A percentile compares a stretch with the other conserved stretches of the same genome.
Conservation (phyloP, 306 rosid species). For the Cyamopsis tetragonoloba region DNA sequence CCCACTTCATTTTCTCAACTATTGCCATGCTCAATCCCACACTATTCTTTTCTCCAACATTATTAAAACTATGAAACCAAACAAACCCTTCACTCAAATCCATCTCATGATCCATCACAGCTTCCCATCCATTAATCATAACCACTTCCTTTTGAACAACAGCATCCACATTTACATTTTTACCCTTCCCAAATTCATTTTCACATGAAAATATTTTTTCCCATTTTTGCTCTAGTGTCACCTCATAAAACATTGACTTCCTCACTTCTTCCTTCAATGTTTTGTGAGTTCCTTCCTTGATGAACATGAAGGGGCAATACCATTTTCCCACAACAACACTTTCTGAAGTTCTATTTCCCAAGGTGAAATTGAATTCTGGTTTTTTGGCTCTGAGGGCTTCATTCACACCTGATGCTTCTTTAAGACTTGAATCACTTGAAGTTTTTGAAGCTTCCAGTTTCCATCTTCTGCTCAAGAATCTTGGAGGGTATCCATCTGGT, state of each 20-base stretch:
- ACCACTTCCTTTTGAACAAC: slow-evolving; percentile 43
- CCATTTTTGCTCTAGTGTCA: slow-evolving; percentile 71
- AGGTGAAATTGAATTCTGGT: slow-evolving; percentile 37
- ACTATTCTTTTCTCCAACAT: slow-evolving; percentile 34
- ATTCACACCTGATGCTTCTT: slow-evolving; percentile 53
- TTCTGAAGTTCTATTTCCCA: slow-evolving; percentile 9
- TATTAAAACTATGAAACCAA: slow-evolving; percentile 45
- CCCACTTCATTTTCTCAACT: slow-evolving; percentile 62
- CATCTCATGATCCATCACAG: not conserved
- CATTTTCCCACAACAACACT: slow-evolving; percentile 63
- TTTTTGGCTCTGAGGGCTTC: slow-evolving; percentile 31
- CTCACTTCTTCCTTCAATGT: slow-evolving; percentile 44
- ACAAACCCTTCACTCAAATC: slow-evolving; percentile 28
- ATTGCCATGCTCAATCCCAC: slow-evolving; percentile 52
- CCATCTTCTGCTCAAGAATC: slow-evolving; percentile 50
- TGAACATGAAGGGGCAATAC: slow-evolving; percentile 64
- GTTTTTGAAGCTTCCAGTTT: slow-evolving; percentile 16
- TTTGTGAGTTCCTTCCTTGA: slow-evolving; percentile 46
- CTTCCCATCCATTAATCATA: slow-evolving; percentile 35
- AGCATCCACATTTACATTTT: slow-evolving; percentile 44
- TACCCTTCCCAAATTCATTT: not conserved
- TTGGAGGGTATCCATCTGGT: slow-evolving; percentile 49
- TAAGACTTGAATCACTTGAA: slow-evolving; percentile 26
- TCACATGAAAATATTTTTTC: slow-evolving; percentile 40
- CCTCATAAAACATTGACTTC: slow-evolving; percentile 49